phyloP scores from a whole-genome alignment of 441 rosid species.

The Brassica hybrid region DNA sequence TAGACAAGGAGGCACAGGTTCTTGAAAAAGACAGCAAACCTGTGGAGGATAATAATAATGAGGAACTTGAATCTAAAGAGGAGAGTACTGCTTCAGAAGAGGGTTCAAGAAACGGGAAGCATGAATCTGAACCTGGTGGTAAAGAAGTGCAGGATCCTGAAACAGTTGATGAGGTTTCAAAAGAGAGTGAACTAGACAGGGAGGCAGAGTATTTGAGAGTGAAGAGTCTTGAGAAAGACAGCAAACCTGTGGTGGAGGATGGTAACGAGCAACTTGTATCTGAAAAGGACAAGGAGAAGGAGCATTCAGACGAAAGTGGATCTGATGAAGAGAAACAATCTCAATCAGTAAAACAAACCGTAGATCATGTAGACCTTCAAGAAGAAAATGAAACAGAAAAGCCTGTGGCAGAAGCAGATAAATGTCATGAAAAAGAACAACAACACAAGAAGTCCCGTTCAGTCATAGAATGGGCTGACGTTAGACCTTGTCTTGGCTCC shows the following conservation, averaged over 20 bases:
- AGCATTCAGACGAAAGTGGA: conserved; percentile 9
- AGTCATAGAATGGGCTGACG: conserved; percentile 55
- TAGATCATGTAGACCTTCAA: conserved; percentile 31
- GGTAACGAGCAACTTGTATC: conserved; percentile 31
- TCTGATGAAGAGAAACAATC: conserved; percentile 23
- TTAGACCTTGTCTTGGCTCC: conserved; percentile 54
- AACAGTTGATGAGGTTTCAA: conserved; percentile 17
- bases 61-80: conserved; percentile 26
- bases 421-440: conserved; percentile 27
- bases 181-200: conserved; percentile 29
- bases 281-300: conserved; percentile 40
- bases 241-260: conserved; percentile 36
- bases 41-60: no score
- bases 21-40: no score
- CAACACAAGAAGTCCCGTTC: conserved; percentile 44
- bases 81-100: conserved; percentile 44
- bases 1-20: background rate
- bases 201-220: conserved; percentile 38
- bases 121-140: conserved; percentile 36
- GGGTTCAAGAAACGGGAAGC: conserved; percentile 45
- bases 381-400: conserved; percentile 41
- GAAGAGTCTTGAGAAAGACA: conserved; percentile 18
- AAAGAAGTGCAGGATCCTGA: background rate
- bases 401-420: conserved; percentile 41
- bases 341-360: conserved; percentile 24